Percentiles rank a stretch among this genome's conserved stretches.
phyloP scores from a whole-genome alignment of 2,329 filamentous ascomycete species.

The Tolypocladium tundrense region DNA sequence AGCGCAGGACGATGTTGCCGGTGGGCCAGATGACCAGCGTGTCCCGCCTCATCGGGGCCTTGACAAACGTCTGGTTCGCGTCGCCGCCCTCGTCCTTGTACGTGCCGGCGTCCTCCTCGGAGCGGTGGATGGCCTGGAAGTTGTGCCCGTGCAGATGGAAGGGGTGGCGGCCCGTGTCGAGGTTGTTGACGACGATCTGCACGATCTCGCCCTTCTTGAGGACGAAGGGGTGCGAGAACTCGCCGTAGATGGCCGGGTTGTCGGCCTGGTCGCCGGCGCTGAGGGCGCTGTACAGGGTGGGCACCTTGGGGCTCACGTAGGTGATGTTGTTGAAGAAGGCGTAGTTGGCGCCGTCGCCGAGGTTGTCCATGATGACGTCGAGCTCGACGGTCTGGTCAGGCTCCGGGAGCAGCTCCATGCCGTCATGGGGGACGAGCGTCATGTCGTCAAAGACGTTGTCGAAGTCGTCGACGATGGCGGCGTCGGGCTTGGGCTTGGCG shows the following conservation, averaged over 20 bases:
- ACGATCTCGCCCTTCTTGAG: conserved; percentile 59
- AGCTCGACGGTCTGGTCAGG: conserved; percentile 56
- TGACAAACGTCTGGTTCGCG: conserved; percentile 33
- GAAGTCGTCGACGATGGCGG: conserved; percentile 50
- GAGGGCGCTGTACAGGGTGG: conserved; percentile 67
- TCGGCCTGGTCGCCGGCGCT: conserved; percentile 48
- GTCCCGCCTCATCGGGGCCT: conserved; percentile 56
- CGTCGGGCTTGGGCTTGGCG: conserved; percentile 31
- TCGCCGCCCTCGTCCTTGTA: conserved; percentile 37
- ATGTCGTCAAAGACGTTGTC: conserved; percentile 61
- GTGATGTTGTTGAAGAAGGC: conserved; percentile 71
- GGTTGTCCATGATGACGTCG: conserved; percentile 51
- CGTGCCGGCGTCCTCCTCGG: conserved; percentile 44
- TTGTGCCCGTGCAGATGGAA: conserved; percentile 73
- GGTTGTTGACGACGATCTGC: conserved; percentile 68
- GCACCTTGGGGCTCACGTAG: conserved; percentile 65
- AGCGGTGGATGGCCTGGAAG: conserved; percentile 59
- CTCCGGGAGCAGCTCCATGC: conserved; percentile 45
- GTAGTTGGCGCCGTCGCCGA: conserved; percentile 48
- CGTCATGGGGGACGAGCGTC: conserved; percentile 58
- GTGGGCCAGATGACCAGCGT: conserved; percentile 54
- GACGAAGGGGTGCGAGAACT: conserved; percentile 55
- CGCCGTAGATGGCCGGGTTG: conserved; percentile 54
- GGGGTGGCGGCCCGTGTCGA: conserved; percentile 59
- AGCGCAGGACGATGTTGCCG: conserved; percentile 60